Evolutionary conservation across 176 grass and related monocot species (phyloP), one percentile per base, ranked within the genome.

Genomic region (Zoysia pacifica): DNA sequence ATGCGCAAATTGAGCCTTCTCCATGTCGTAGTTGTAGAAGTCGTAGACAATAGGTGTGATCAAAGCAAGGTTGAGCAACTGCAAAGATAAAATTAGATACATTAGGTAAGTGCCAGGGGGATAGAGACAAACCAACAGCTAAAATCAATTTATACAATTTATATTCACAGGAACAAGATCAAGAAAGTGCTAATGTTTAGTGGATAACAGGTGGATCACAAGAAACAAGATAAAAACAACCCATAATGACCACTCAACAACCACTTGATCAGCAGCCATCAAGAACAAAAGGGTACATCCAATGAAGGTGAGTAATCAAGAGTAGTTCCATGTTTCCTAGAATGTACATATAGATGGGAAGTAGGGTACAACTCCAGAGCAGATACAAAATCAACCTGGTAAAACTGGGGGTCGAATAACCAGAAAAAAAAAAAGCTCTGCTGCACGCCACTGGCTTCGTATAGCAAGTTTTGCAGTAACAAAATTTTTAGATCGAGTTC

Each of bases 1-100:
- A 65, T 89, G 86, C 3, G 88, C 86, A 13, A 97, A 97, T 43
- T 93, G 88, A 7, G 77, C 65, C 77, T 78, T 97, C 77, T 97
- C 93, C 54, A 85, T 89, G 56, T 93, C 90, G 1, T 93, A 93
- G 53, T 93, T 97, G 69, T 93, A 97, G 83, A 97, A 97, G 69
- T 97, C 93, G 0, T 87, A 89, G 9, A 97, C 83, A 2, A 93
- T 48, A 0, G 88, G 93, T 0, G 93, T 89, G 55, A 97, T 82
- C 53, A 93, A 82, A 20, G 77, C 83, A 46, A 97, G 77, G 80
- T 97, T 89, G 12, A 84, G 2, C 14, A 78, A 15, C 93, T 97
- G 83, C 52, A 80, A 61, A 36, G 2, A 48, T 38, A 74, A 75
- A 28, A 28, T 28, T 28, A 28, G 28, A 1, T 18, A 36, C 4